Percentiles rank a stretch among this genome's conserved stretches.
Conservation (phyloP, 495 filamentous ascomycete species). For the Chaetomium cochliodes region DNA sequence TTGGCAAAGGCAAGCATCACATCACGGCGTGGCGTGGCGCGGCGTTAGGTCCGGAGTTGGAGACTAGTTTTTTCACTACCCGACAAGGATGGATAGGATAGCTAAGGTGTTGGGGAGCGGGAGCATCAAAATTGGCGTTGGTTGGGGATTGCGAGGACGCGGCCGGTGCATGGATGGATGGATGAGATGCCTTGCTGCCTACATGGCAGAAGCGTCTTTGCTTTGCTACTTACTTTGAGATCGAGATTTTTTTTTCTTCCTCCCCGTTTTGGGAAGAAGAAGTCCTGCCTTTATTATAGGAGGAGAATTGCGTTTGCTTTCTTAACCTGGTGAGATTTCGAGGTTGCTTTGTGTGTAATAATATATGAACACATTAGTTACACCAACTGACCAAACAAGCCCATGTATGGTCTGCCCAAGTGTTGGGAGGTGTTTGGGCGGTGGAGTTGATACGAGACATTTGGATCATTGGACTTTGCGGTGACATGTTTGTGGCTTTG, state of each 20-base stretch:
- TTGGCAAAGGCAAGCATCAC: not conserved
- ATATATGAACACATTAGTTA: not conserved
- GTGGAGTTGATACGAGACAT: not conserved
- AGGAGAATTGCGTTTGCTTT: not conserved
- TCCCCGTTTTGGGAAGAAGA: not conserved
- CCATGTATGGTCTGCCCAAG: too few species aligned
- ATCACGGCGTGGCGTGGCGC: not conserved
- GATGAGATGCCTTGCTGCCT: not conserved
- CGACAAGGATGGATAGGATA: conserved; percentile 8
- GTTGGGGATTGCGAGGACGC: not conserved
- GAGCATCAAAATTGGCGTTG: not conserved
- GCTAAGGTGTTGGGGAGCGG: not conserved
- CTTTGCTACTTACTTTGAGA: not conserved
- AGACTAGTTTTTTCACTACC: not conserved
- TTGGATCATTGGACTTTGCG: not conserved
- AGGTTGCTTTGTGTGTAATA: not conserved
- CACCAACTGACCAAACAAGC: too few species aligned
- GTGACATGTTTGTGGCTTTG: not conserved
- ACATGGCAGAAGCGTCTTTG: not conserved
- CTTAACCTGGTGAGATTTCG: not conserved
- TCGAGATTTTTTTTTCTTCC: not conserved
- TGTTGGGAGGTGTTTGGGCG: too few species aligned
- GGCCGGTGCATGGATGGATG: not conserved
- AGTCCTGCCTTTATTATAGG: not conserved
- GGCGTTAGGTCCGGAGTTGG: not conserved